These are phyloP conservation scores for Gossypium trilobum DNA, from an alignment of 441 rosid species.

Conservation along the genomic window DNA sequence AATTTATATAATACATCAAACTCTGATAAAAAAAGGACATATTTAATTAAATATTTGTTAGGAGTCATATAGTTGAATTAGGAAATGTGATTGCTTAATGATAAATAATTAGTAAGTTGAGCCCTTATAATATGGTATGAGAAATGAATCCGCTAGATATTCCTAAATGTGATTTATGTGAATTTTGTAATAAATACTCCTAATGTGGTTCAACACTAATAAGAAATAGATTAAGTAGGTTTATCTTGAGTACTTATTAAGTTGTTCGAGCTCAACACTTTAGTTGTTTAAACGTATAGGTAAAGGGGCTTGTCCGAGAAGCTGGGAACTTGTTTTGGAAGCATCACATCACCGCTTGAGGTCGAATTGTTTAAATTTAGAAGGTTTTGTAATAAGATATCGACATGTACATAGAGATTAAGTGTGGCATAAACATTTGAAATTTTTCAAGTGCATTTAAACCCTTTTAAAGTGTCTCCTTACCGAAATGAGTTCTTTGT, in stretches of 20 bases:
- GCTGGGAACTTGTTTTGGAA: neutral
- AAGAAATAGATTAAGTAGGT: neutral
- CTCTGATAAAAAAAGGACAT: neutral
- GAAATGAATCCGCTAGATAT: neutral
- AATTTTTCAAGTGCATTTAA: neutral
- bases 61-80: neutral
- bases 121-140: neutral
- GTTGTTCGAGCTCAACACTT: neutral
- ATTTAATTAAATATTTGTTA: too few relatives aligned
- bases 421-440: neutral
- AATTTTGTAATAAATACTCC: neutral
- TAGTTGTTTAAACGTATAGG: neutral
- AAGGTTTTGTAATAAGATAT: neutral
- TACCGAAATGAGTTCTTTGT: neutral
- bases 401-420: neutral
- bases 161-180: neutral
- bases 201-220: neutral
- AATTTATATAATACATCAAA: neutral
- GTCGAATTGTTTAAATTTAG: neutral
- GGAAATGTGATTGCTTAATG: neutral
- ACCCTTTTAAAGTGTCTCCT: neutral
- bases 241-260: neutral
- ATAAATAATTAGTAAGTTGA: neutral
- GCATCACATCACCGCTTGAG: neutral
- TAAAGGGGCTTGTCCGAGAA: neutral